Conservation (phyloP, 2,329 filamentous ascomycete genomes). For the Thelonectria discophora region DNA sequence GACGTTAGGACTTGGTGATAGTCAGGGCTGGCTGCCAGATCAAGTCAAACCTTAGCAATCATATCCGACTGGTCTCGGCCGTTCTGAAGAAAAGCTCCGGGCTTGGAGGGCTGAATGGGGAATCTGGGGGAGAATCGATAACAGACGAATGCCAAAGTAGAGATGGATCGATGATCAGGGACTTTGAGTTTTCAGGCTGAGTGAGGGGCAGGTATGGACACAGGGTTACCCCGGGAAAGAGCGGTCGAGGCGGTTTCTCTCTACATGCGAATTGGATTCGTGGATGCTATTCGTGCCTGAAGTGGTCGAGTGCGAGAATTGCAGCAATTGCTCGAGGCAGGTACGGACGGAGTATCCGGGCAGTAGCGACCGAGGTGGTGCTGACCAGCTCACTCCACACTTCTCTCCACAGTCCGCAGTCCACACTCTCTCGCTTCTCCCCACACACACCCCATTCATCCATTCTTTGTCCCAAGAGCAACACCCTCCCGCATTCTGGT, state of each 20-base stretch:
- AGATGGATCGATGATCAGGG: slow-evolving; percentile 7
- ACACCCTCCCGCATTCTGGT: neutral
- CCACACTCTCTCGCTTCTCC: neutral
- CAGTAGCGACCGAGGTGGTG: neutral
- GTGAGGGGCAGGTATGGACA: neutral
- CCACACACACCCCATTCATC: neutral
- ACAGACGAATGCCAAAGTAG: slow-evolving; percentile 13
- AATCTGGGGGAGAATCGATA: neutral
- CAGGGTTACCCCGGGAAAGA: neutral
- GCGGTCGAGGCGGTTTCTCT: slow-evolving; percentile 10
- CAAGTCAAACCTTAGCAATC: neutral
- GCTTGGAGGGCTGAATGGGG: neutral
- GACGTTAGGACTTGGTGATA: neutral
- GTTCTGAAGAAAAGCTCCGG: neutral
- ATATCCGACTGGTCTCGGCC: neutral
- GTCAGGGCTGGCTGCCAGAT: neutral
- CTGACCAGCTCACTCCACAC: slow-evolving; percentile 1
- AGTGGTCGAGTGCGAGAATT: no score
- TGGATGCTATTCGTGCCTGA: no score
- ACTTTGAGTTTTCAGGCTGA: slow-evolving; percentile 9
- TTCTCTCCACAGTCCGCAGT: neutral
- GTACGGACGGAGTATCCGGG: no score
- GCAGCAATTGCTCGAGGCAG: no score
- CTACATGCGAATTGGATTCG: neutral
- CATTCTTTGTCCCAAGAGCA: neutral